Percentiles rank a stretch among this genome's conserved stretches.
Evolutionary conservation across 179 eudicot species (phyloP).

Genomic region (Spinacia oleracea): DNA sequence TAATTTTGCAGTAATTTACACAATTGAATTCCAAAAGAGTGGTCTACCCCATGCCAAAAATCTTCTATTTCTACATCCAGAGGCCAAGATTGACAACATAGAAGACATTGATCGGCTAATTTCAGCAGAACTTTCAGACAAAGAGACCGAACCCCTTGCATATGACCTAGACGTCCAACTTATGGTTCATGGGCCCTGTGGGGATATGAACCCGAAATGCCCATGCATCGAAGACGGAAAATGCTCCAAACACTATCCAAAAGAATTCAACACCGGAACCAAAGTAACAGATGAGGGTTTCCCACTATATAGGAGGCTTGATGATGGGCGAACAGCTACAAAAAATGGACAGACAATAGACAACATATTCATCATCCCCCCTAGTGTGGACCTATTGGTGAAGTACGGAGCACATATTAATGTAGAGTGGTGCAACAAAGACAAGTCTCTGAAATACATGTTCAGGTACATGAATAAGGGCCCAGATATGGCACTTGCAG

Average conservation of each 20-base stretch:
- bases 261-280: not conserved
- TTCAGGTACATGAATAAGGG: slow-evolving; percentile 39
- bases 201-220: not conserved
- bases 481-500: not conserved
- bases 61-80: not conserved
- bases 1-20: slow-evolving; percentile 16
- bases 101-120: slow-evolving; percentile 26
- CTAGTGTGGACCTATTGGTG: slow-evolving; percentile 13
- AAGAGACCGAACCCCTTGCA: not conserved
- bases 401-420: slow-evolving; percentile 31
- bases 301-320: slow-evolving; percentile 20
- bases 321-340: not conserved
- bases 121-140: slow-evolving; percentile 2
- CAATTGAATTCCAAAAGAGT: slow-evolving; percentile 34
- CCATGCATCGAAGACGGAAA: slow-evolving; percentile 25
- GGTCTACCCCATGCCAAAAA: slow-evolving; percentile 33
- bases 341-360: slow-evolving; percentile 11
- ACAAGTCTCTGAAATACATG: slow-evolving; percentile 24
- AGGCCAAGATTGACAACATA: not conserved
- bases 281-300: slow-evolving; percentile 26
- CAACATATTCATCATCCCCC: slow-evolving; percentile 26
- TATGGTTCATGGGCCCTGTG: slow-evolving; percentile 23
- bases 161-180: not conserved
- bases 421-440: slow-evolving; percentile 32
- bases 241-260: slow-evolving; percentile 30